phyloP scores from a whole-genome alignment of 148 eudicot genomes.

The Limonium bicolor region DNA sequence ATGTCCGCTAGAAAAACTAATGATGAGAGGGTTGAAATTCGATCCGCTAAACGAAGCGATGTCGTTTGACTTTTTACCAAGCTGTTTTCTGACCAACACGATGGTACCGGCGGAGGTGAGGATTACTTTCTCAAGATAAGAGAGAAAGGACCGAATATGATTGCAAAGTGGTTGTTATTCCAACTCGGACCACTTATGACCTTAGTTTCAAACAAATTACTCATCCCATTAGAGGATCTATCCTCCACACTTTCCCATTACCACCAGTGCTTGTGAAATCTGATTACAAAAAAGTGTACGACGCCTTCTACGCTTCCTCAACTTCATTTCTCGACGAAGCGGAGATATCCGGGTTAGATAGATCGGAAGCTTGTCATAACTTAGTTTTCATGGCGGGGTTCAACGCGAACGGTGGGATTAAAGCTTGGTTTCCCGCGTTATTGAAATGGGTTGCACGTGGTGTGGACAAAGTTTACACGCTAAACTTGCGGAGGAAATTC shows the following conservation, averaged over 20 bases:
- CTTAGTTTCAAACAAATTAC: constrained; percentile 31
- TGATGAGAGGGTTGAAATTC: constrained; percentile 29
- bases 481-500: constrained; percentile 30
- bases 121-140: constrained; percentile 40
- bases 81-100: constrained; percentile 44
- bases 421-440: constrained; percentile 20
- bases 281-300: constrained; percentile 28
- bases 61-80: constrained; percentile 35
- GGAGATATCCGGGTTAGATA: constrained; percentile 23
- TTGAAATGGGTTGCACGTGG: constrained; percentile 40
- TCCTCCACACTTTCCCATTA: constrained; percentile 25
- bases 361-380: constrained; percentile 66
- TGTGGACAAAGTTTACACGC: constrained; percentile 33
- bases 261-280: constrained; percentile 29
- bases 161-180: constrained; percentile 30
- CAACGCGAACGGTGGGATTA: constrained; percentile 52
- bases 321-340: constrained; percentile 29
- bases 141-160: constrained; percentile 24
- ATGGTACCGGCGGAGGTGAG: constrained; percentile 33
- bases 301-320: constrained; percentile 20
- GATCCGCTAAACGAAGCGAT: constrained; percentile 15
- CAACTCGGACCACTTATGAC: constrained; percentile 34
- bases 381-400: constrained; percentile 40
- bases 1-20: constrained; percentile 6
- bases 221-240: constrained; percentile 41